Evolutionary conservation across 495 filamentous ascomycete species (phyloP), one percentile per base, ranked within the genome.

Genomic region (Paragyromitra xinjiangensis): DNA sequence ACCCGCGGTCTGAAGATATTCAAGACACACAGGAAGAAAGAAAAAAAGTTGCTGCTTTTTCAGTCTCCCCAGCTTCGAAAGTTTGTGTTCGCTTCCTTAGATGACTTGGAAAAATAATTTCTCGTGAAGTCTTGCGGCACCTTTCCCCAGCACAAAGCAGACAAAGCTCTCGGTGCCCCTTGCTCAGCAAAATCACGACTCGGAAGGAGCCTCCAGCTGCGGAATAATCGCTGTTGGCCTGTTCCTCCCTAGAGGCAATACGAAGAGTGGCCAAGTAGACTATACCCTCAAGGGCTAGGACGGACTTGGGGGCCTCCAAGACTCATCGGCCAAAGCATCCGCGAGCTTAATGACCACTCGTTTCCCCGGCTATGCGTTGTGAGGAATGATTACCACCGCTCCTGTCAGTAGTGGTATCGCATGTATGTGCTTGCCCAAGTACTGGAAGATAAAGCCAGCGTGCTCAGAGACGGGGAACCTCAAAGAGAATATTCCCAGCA

Each of bases 301-400:
- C 44, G 22, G 53, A 0, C 45, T 40, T 14, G 64, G 44, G 55
- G 61, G 34, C n/a, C 37, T 34, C 19, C 59, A 44, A 40, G 40
- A 77, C 62, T 59, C 40, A 14, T 45, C 42, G 74, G 74, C 61
- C 73, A 66, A 66, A 61, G 34, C 37, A 77, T 77, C 74, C 69
- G 74, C 59, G 63, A 64, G 50, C 71, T 53, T 62, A 29, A 74
- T 58, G 29, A 42, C 73, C 73, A 71, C 67, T 77, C 69, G 29
- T 73, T 77, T 67, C 73, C 4, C 71, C 42, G 56, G 29, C 44
- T 70, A 70, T 61, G 44, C 55, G 22, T 69, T 70, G 56, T 50
- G 64, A 42, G 71, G 66, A 19, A 62, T 53, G 64, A 70, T 63
- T 42, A 63, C 42, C 42, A n/a, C 12, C 40, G n/a, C 45, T 48